phyloP scores from a whole-genome alignment of 306 rosid genomes.

The Hippophae rhamnoides region DNA sequence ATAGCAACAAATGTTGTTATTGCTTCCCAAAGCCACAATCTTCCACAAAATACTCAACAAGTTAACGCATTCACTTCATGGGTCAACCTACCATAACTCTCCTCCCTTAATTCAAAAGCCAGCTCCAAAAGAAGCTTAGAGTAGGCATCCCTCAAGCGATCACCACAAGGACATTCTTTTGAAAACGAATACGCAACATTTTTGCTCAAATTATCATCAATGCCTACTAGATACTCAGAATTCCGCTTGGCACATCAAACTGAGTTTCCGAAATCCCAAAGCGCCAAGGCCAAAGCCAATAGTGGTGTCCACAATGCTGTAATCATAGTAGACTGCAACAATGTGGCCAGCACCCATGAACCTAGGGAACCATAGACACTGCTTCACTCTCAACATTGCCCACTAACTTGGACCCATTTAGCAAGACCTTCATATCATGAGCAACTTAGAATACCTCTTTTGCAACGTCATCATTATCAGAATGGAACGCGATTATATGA shows the following conservation, averaged over 20 bases:
- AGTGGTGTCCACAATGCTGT: constrained; percentile 30
- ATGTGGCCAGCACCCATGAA: constrained; percentile 55
- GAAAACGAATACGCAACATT: constrained; percentile 34
- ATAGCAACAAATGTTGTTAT: constrained; percentile 34
- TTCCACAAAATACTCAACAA: constrained; percentile 53
- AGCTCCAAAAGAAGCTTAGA: constrained; percentile 31
- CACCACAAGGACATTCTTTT: constrained; percentile 36
- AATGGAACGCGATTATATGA: constrained; percentile 44
- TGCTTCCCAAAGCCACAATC: constrained; percentile 63
- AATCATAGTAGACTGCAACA: constrained; percentile 44
- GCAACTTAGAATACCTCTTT: constrained; percentile 76
- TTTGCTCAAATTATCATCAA: constrained; percentile 16
- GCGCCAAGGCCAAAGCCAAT: constrained; percentile 37
- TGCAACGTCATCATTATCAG: constrained; percentile 53
- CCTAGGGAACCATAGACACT: constrained; percentile 31
- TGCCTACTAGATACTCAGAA: constrained; percentile 18
- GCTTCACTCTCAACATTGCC: constrained; percentile 43
- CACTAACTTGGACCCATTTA: constrained; percentile 71
- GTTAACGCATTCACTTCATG: constrained; percentile 29
- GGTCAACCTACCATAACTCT: constrained; percentile 41
- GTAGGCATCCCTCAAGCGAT: constrained; percentile 28
- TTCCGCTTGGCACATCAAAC: constrained; percentile 31
- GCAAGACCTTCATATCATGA: constrained; percentile 55
- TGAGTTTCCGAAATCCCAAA: constrained; percentile 44
- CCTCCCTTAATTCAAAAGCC: constrained; percentile 22